A percentile compares a stretch with the other conserved stretches of the same genome.
Evolutionary conservation across 192 early-diverging fungal genomes (phyloP).

Genomic region (Geosiphon pyriformis): DNA sequence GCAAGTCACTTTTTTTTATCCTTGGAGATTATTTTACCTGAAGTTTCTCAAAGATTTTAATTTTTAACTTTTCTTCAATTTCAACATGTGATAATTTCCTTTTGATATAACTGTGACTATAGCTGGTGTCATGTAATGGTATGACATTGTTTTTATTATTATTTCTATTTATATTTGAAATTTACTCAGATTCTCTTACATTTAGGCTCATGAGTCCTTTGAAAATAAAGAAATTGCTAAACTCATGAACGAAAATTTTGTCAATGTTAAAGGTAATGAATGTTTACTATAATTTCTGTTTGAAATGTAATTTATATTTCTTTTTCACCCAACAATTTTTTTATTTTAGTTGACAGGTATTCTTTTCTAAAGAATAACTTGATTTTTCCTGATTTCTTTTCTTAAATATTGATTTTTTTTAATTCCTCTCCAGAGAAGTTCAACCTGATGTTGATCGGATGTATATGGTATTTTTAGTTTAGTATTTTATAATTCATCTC

Average conservation of each 20-base stretch:
- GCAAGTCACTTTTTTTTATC: conserved; percentile 25
- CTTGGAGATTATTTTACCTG: neutral
- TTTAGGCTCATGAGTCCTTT: conserved; percentile 54
- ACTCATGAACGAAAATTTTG: conserved; percentile 55
- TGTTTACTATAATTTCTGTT: conserved; percentile 8
- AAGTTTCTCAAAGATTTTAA: neutral
- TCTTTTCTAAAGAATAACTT: neutral
- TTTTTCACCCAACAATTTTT: neutral
- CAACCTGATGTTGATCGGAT: conserved; percentile 58
- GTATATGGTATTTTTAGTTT: conserved; percentile 45
- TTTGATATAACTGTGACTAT: neutral
- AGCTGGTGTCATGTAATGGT: conserved; percentile 64
- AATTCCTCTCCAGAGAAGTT: conserved; percentile 39
- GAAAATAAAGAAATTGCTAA: conserved; percentile 48
- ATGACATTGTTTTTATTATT: neutral
- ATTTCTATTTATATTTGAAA: too few relatives aligned
- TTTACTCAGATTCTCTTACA: too few relatives aligned
- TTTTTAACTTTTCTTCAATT: conserved; percentile 1
- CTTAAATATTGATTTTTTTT: neutral
- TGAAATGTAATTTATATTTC: neutral
- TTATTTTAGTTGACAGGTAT: conserved; percentile 24
- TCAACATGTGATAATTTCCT: neutral
- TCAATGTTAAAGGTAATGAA: conserved; percentile 52
- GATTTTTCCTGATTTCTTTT: neutral
- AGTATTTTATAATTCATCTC: neutral